Conservation (phyloP, 805 yeast genomes). For the Candida mattraensis region DNA sequence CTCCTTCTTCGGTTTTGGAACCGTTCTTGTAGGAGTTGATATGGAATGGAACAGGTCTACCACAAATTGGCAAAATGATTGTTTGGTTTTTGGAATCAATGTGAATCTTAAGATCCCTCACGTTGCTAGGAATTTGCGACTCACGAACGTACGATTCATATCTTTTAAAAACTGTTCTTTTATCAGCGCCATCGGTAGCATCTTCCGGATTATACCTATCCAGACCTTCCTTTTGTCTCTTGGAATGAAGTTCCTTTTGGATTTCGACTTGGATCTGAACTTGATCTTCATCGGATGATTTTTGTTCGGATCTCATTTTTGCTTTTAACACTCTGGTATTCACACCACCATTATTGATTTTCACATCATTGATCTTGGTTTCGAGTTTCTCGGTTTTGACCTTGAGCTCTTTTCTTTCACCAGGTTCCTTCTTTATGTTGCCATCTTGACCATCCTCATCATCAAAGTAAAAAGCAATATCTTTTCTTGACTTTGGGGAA, state of each 20-base stretch:
- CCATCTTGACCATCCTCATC: slow-evolving; percentile 54
- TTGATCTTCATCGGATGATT: slow-evolving; percentile 70
- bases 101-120: slow-evolving; percentile 80
- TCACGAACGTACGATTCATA: slow-evolving; percentile 95
- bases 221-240: slow-evolving; percentile 83
- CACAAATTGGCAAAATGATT: slow-evolving; percentile 84
- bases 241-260: slow-evolving; percentile 80
- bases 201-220: slow-evolving; percentile 79
- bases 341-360: slow-evolving; percentile 32
- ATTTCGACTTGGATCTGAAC: slow-evolving; percentile 80
- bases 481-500: slow-evolving; percentile 68
- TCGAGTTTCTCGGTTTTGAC: slow-evolving; percentile 13
- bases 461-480: slow-evolving; percentile 81
- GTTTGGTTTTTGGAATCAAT: slow-evolving; percentile 89
- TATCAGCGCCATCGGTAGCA: slow-evolving; percentile 60
- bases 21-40: slow-evolving; percentile 93
- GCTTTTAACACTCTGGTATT: slow-evolving; percentile 73
- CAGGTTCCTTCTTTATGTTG: slow-evolving; percentile 34
- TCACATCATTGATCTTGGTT: slow-evolving; percentile 12
- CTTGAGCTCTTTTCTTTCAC: slow-evolving; percentile 24
- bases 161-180: slow-evolving; percentile 76
- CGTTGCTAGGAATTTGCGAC: slow-evolving; percentile 82
- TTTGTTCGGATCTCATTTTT: slow-evolving; percentile 75
- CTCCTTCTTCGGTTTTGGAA: slow-evolving; percentile 94
- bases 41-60: slow-evolving; percentile 97